Conservation (phyloP, 768 basidiomycete genomes). For the Cystofilobasidium capitatum region DNA sequence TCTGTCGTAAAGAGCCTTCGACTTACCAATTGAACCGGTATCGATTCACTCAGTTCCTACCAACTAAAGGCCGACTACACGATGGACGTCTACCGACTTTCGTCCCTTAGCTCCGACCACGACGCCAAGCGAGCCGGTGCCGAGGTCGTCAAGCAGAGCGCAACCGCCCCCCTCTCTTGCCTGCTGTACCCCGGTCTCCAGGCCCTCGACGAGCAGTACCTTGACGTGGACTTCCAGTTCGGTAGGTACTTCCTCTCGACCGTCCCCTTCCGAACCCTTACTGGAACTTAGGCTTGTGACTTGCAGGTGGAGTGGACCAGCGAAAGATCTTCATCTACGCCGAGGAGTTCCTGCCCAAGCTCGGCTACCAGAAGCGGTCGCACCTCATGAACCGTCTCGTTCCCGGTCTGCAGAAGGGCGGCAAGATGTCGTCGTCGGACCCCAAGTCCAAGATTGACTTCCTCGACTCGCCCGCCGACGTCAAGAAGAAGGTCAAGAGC, state of each 20-base stretch:
- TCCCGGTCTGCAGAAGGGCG: conserved; percentile 71
- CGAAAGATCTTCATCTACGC: conserved; percentile 98
- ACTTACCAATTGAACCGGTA: not conserved
- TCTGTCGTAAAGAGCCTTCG: not conserved
- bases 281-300: too few species aligned
- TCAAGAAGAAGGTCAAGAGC: conserved; percentile 78
- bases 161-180: conserved; percentile 79
- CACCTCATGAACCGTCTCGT: conserved; percentile 99
- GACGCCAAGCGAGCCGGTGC: conserved; percentile 98
- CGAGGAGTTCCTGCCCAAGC: conserved; percentile 82
- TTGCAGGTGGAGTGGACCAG: conserved; percentile 70
- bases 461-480: conserved; percentile 70
- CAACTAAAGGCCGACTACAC: conserved; percentile 86
- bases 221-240: conserved; percentile 93
- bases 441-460: conserved; percentile 98
- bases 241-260: conserved; percentile 42
- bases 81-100: conserved; percentile 85
- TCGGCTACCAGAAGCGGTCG: conserved; percentile 87
- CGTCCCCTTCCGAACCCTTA: too few species aligned
- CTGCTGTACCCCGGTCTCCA: conserved; percentile 93
- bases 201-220: conserved; percentile 93
- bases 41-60: conserved; percentile 48
- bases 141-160: conserved; percentile 96
- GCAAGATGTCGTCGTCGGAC: conserved; percentile 97
- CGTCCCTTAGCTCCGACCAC: conserved; percentile 84